phyloP scores from a whole-genome alignment of 177 flowering plant genomes.

The Telopea speciosissima region DNA sequence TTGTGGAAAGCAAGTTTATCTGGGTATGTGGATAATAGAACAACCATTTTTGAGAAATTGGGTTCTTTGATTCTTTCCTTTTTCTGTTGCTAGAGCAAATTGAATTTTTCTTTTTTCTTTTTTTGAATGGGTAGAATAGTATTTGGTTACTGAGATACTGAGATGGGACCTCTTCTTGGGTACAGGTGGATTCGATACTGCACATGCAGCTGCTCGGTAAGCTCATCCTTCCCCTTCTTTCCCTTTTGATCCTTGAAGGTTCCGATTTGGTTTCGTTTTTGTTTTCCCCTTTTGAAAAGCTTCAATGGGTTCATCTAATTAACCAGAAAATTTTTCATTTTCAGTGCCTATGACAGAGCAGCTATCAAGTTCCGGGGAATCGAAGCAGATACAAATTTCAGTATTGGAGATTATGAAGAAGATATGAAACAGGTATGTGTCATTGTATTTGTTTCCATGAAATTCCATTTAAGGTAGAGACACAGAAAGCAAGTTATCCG shows the following conservation, averaged over 20 bases:
- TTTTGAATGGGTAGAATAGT: not conserved
- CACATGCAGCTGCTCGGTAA: slow-evolving; percentile 98
- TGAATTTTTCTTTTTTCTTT: slow-evolving; percentile 9
- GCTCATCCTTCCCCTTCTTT: slow-evolving; percentile 6
- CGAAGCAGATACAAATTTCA: slow-evolving; percentile 92
- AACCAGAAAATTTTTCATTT: slow-evolving; percentile 7
- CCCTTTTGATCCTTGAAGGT: too few relatives aligned
- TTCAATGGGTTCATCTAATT: not conserved
- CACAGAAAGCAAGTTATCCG: too few relatives aligned
- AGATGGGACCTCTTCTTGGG: not conserved
- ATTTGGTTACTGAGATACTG: slow-evolving; percentile 11
- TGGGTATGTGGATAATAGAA: slow-evolving; percentile 44
- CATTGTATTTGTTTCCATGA: not conserved
- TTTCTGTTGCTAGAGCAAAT: not conserved
- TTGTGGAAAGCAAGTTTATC: slow-evolving; percentile 96
- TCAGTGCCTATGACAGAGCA: slow-evolving; percentile 98
- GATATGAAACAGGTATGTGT: slow-evolving; percentile 78
- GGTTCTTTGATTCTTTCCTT: not conserved
- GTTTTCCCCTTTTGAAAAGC: not conserved
- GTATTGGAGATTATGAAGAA: slow-evolving; percentile 68
- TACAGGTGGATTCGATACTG: slow-evolving; percentile 98
- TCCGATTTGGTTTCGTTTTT: too few relatives aligned
- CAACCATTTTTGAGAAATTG: not conserved
- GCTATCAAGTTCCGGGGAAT: slow-evolving; percentile 95
- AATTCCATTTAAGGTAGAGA: not conserved